phyloP scores from a whole-genome alignment of 2,329 filamentous ascomycete genomes.

The Aspergillus candidus region DNA sequence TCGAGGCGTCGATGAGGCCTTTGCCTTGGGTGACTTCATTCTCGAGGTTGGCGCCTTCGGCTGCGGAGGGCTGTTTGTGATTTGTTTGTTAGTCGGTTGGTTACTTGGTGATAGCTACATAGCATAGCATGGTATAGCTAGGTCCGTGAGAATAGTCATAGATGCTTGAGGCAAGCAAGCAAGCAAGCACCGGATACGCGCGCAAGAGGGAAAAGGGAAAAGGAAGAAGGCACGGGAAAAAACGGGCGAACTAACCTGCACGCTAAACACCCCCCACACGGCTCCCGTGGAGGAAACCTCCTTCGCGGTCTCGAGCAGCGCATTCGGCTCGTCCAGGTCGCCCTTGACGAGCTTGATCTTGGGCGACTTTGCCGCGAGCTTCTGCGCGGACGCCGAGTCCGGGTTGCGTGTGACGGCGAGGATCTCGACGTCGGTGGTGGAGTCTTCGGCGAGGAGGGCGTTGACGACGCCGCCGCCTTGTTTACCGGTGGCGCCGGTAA shows the following conservation, averaged over 20 bases:
- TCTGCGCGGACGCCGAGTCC: constrained; percentile 46
- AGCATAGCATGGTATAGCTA: too few species aligned
- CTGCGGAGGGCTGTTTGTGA: background rate
- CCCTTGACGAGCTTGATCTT: constrained; percentile 54
- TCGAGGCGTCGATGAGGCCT: constrained; percentile 51
- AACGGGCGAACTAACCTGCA: constrained; percentile 42
- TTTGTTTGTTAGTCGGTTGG: too few species aligned
- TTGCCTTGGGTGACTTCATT: constrained; percentile 52
- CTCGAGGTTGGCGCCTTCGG: constrained; percentile 2
- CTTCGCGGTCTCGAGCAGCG: constrained; percentile 46
- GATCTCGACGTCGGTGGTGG: constrained; percentile 39
- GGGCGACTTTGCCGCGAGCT: constrained; percentile 40
- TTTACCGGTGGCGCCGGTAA: constrained; percentile 39
- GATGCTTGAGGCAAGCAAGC: too few species aligned
- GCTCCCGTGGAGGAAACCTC: constrained; percentile 25
- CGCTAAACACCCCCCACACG: constrained; percentile 58
- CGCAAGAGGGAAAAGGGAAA: too few species aligned
- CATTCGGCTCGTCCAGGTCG: constrained; percentile 47
- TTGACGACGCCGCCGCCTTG: constrained; percentile 35
- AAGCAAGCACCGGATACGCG: too few species aligned
- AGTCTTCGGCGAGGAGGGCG: constrained; percentile 23
- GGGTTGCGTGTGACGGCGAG: constrained; percentile 57
- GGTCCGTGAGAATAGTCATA: too few species aligned
- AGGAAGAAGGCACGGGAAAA: background rate
- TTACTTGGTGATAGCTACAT: too few species aligned